Base-by-base conservation (phyloP, 495 filamentous ascomycete genomes). In the Tuber umbilicatum region DNA sequence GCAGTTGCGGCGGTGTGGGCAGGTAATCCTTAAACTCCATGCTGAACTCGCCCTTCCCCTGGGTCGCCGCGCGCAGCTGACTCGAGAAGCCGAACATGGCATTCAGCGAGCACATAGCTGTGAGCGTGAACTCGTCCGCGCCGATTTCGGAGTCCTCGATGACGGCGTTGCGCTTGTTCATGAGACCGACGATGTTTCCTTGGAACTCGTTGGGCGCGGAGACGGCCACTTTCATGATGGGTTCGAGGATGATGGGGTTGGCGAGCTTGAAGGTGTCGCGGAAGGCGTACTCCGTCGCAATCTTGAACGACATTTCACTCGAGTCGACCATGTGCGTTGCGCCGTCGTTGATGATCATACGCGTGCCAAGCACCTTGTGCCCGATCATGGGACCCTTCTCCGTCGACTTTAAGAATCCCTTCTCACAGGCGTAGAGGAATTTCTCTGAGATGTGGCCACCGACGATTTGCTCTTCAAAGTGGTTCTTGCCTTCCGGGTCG, bases 11-110 rank as follows among this genome's bases (percentile, higher is more conserved):
- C 70, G 94, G 92, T 77, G 94, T 92, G 72, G 92, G 87, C 73
- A 90, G 89, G 83, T 99, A 98, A 85, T 98, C 94, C 82, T 91
- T 93, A 84, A 98, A 99, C 86, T 99, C 96, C 96, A 99, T 99
- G 76, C 87, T 91, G 81, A 97, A 99, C 86, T 99, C 96, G 78
- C 96, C 96, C 88, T 99, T 99, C 72, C 95, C 96, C 86, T 99
- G 96, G 16, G 94, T 97, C 37, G 93, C 91, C 5, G 96, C 96
- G 76, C 96, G 88, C 84, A 99, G 85, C 84, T 96, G 90, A 50
- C 88, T 90, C 74, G 89, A 92, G 85, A 99, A 97, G 72, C 96
- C 96, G 84, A 99, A 99, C 96, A 99, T 98, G 79, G 89, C 89
- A 82, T 97, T 95, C 83, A 99, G 84, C 82, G 89, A 92, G 86